Base-by-base conservation (phyloP, 805 yeast genomes). In the Wickerhamomyces silvicola region DNA sequence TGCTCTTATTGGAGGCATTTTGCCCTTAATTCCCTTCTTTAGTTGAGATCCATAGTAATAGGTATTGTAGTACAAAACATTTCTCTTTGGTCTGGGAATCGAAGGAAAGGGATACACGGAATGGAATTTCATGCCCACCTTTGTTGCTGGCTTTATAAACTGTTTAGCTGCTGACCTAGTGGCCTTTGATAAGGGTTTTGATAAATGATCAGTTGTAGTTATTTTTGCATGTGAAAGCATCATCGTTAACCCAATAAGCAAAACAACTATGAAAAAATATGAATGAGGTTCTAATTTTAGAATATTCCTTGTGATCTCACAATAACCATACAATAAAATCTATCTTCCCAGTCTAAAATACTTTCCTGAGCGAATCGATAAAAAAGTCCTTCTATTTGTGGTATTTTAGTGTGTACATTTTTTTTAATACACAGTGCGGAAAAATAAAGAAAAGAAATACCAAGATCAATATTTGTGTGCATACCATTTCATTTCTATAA, bases 71-170 rank as follows among this genome's bases (percentile, higher is more conserved):
- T 72, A 72, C 28, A 71, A 59, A 1, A 66, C 68, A 32, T 66
- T 69, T 41, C 78, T 54, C 50, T 70, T 74, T 6, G 81, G 78
- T 36, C 78, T 58, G 3, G 80, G 78, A 31, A 74, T 69, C 41
- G 60, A 61, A 1, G 80, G 78, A 45, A 74, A 70, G 10, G 56
- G 60, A 38, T 69, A 66, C 37, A 41, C 41, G 10, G 52, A 41
- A 22, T 43, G 43, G 26, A 47, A 35, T 18, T 47, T 32, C 13
- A 39, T 18, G 17, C 49, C 49, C 1, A 33, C 21, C 19, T 26
- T 28, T 7, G 31, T 18, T 12, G 17, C 18, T 12, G 21, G 15
- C 31, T 22, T 19, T 10, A 25, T 22, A 5, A 16, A 10, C 27
- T 38, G 37, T 17, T 28, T 23, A 3, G 39, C 32, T 27, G 30